phyloP scores from a whole-genome alignment of 495 filamentous ascomycete genomes.

The Daldinia grandis region DNA sequence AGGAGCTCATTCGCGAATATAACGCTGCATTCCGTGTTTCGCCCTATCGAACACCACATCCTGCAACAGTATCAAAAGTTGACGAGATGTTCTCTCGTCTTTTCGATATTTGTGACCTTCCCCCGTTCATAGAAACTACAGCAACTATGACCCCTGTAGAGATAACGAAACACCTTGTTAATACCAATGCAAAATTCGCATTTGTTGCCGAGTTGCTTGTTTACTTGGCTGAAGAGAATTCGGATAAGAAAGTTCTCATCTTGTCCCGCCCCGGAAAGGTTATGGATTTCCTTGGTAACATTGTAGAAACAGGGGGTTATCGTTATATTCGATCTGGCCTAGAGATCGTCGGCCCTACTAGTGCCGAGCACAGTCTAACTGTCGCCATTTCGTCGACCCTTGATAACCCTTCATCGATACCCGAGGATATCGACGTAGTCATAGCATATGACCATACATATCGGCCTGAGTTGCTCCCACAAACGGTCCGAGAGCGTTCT shows the following conservation, averaged over 20 bases:
- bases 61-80: constrained; percentile 43
- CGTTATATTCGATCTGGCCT: constrained; percentile 40
- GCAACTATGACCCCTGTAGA: constrained; percentile 40
- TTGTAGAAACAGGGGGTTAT: constrained; percentile 44
- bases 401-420: constrained; percentile 25
- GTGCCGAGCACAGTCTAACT: constrained; percentile 29
- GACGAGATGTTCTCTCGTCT: constrained; percentile 51
- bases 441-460: constrained; percentile 54
- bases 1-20: constrained; percentile 47
- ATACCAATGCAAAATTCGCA: constrained; percentile 56
- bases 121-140: constrained; percentile 49
- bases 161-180: constrained; percentile 49
- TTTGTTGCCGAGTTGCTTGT: constrained; percentile 56
- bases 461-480: constrained; percentile 32
- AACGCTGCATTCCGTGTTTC: constrained; percentile 41
- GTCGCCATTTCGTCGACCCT: constrained; percentile 40
- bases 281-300: constrained; percentile 51
- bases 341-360: constrained; percentile 24
- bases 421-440: constrained; percentile 46
- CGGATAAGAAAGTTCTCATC: constrained; percentile 50
- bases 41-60: constrained; percentile 38
- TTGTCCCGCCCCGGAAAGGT: constrained; percentile 49
- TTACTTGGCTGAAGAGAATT: constrained; percentile 34
- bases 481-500: constrained; percentile 15
- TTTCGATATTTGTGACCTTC: constrained; percentile 54